Evolutionary conservation across 768 basidiomycete species (phyloP).

Genomic region (Suillus ampliporus): DNA sequence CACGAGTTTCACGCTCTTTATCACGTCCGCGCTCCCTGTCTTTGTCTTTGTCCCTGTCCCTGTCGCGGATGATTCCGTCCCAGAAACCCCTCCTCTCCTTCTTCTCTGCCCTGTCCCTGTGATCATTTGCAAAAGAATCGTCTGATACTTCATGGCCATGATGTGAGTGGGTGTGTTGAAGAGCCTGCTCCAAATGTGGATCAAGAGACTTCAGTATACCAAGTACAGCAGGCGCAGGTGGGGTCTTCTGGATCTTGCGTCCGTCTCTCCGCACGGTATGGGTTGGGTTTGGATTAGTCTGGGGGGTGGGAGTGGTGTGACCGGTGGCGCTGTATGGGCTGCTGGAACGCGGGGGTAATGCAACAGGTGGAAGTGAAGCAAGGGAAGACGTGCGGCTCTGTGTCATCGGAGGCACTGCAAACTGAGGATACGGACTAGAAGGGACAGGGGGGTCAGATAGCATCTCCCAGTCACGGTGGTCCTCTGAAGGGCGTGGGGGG

Average conservation of each 20-base stretch:
- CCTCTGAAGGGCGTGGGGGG: not conserved
- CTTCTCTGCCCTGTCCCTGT: constrained; percentile 46
- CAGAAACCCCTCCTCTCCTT: constrained; percentile 63
- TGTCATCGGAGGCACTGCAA: constrained; percentile 29
- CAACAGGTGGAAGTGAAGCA: constrained; percentile 47
- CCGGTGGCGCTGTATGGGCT: constrained; percentile 51
- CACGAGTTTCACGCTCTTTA: constrained; percentile 16
- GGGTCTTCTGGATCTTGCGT: constrained; percentile 34
- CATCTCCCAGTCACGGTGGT: constrained; percentile 11
- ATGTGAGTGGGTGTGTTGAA: constrained; percentile 19
- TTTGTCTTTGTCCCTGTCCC: constrained; percentile 38
- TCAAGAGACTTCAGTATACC: constrained; percentile 69
- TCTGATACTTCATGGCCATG: constrained; percentile 29
- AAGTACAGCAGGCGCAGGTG: constrained; percentile 44
- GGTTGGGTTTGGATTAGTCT: constrained; percentile 22
- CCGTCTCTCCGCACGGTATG: constrained; percentile 24
- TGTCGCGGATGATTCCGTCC: constrained; percentile 45
- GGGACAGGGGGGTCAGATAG: constrained; percentile 19
- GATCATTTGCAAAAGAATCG: constrained; percentile 32
- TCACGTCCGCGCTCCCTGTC: constrained; percentile 26
- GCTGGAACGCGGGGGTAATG: constrained; percentile 41
- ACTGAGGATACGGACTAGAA: constrained; percentile 20
- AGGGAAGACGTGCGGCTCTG: constrained; percentile 60
- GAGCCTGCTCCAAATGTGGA: constrained; percentile 44
- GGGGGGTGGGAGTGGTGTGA: constrained; percentile 21